Base-by-base conservation (phyloP, 2,329 filamentous ascomycete genomes). In the Anisogramma anomala region DNA sequence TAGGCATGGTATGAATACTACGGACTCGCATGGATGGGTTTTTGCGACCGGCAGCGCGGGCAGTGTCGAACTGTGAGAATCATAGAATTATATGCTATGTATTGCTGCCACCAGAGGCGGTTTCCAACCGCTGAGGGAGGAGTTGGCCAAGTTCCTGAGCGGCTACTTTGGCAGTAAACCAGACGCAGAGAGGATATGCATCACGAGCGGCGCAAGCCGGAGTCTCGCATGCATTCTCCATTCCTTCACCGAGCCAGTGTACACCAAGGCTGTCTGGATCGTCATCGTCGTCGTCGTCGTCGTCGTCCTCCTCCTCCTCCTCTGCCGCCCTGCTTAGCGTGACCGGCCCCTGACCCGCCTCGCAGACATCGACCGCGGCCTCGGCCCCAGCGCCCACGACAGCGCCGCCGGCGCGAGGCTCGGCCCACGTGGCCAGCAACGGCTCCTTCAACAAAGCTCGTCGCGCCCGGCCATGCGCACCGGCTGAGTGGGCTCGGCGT, bases 381-480 rank as follows among this genome's bases (percentile, higher is more conserved):
- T 88, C 7, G 77, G 79, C 17, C 75, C 72, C 1, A 57, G 55
- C 9, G 26, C 51, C 0, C 55, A 60, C 28, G 45, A 44, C 9
- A n/a, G n/a, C n/a, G 66, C 67, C 14, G 64, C 79, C 14, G 58
- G 58, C 0, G 47, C 49, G 1, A 52, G 54, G 22, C 94, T 89
- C 56, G 87, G 89, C 9, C n/a, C 80, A 96, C 58, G 73, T 77
- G 8, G 67, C 88, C 26, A 88, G 82, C 53, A 96, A 96, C 57
- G 87, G 84, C 17, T 86, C 81, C 6, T 96, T 96, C 59, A 85
- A 79, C 57, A n/a, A 98, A 98, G 59, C 77, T 96, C 27, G 72
- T 78, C 20, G 86, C 77, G 0, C 87, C 89, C 0, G 91, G 89
- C n/a, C 0, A 62, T 83, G 37, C 71, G 89, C 10, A 88, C 84